These are phyloP conservation scores for Lactarius quietus DNA, from an alignment of 768 basidiomycete genomes.

Conservation along the genomic window DNA sequence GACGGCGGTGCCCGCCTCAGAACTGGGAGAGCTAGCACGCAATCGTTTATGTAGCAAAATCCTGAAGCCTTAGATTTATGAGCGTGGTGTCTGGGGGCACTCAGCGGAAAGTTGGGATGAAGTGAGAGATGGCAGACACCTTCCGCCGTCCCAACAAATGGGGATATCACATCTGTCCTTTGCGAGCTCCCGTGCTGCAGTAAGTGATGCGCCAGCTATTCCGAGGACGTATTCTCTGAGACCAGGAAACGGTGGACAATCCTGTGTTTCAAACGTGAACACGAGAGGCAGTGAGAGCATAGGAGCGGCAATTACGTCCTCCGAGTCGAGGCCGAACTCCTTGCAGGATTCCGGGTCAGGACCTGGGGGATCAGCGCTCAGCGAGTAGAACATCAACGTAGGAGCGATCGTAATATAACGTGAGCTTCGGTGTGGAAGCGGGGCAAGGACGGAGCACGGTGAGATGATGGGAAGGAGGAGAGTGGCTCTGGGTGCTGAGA, in stretches of 20 bases:
- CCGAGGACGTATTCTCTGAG: constrained; percentile 66
- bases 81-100: constrained; percentile 67
- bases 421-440: constrained; percentile 11
- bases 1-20: constrained; percentile 46
- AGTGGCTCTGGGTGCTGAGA: too few species aligned
- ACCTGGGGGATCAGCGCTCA: neutral
- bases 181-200: constrained; percentile 61
- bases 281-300: neutral
- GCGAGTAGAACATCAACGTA: constrained; percentile 21
- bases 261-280: constrained; percentile 41
- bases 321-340: constrained; percentile 61
- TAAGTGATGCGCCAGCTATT: constrained; percentile 75
- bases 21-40: constrained; percentile 73
- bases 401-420: constrained; percentile 20
- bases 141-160: constrained; percentile 91
- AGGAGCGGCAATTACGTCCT: constrained; percentile 43
- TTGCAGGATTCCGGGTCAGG: constrained; percentile 24
- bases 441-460: constrained; percentile 16
- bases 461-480: constrained; percentile 4
- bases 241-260: constrained; percentile 75
- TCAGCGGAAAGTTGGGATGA: neutral
- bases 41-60: constrained; percentile 94
- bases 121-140: constrained; percentile 39
- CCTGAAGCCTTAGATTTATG: constrained; percentile 75
- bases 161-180: constrained; percentile 52